Percentiles rank a stretch among this genome's conserved stretches.
These are phyloP conservation scores for Daldinia vernicosa DNA, from an alignment of 495 filamentous ascomycete species.

Conservation along the genomic window DNA sequence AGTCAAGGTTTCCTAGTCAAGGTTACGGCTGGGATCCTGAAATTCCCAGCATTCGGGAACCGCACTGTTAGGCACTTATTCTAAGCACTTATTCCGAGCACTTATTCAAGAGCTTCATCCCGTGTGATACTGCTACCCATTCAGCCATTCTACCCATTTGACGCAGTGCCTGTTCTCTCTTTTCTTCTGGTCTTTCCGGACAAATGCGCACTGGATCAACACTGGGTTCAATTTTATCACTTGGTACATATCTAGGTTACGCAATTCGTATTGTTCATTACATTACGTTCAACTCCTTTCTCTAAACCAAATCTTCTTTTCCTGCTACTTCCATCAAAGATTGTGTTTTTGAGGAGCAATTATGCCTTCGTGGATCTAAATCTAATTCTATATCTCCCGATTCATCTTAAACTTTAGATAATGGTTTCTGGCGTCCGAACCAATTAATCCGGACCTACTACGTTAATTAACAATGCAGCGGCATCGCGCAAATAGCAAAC, in stretches of 20 bases:
- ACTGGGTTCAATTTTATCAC: conserved; percentile 20
- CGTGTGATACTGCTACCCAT: conserved; percentile 5
- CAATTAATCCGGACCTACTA: conserved; percentile 13
- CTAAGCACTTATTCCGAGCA: not conserved
- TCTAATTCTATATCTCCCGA: not conserved
- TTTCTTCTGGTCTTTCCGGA: conserved; percentile 22
- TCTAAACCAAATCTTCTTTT: not conserved
- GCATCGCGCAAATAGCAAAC: conserved; percentile 22
- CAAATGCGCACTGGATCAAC: conserved; percentile 29
- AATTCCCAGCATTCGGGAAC: conserved; percentile 36
- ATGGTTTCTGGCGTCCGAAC: conserved; percentile 25
- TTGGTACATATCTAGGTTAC: not conserved
- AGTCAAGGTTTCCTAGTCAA: conserved; percentile 5
- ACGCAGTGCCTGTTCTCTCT: conserved; percentile 1
- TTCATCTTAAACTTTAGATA: conserved; percentile 13
- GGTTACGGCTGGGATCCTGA: conserved; percentile 20
- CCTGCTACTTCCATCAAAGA: not conserved
- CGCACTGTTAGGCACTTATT: conserved; percentile 4
- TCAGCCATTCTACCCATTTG: not conserved
- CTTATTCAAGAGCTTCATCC: conserved; percentile 9
- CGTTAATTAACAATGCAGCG: conserved; percentile 32
- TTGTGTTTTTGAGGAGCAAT: conserved; percentile 18
- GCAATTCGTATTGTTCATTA: conserved; percentile 7
- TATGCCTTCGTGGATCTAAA: conserved; percentile 27
- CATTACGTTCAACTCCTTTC: conserved; percentile 7